Base-by-base conservation (phyloP, 2,329 filamentous ascomycete genomes). In the Diaporthe nobilis region DNA sequence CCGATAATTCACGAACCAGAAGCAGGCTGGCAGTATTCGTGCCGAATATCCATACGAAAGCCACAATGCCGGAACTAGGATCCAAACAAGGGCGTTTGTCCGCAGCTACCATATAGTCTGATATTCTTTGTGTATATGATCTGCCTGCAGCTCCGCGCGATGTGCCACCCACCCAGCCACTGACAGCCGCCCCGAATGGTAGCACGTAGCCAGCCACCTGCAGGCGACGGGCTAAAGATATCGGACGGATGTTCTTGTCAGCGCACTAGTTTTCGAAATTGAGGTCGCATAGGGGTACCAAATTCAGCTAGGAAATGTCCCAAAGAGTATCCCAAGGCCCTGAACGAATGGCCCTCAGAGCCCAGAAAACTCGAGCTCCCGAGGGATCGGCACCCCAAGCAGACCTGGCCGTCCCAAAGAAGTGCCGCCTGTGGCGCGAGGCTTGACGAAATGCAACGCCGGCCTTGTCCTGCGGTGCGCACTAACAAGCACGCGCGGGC, bases 391-490 rank as follows among this genome's bases (percentile, higher is more conserved):
- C 65, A 25, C 47, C 47, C 13, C 4, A 55, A 12, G 31, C 13
- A 4, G 28, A 20, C 28, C 28, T 4, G 15, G 20, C 42, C 22
- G n/a, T 20, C 25, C 60, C 61, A 65, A 39, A 37, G 6, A 39
- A 28, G 31, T 53, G 47, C 9, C 49, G 65, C 65, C 65, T 55
- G 65, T 55, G 65, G 65, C 65, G 65, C 34, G 49, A 55, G 65
- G 65, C 65, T 55, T 51, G 65, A 39, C 37, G n/a, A 70, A 55
- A 55, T 70, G 49, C 49, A 70, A 70, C 65, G 34, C 65, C 65
- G 49, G 49, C n/a, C 15, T 70, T 42, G 8, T 34, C 22, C 49
- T 70, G 34, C n/a, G 31, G 22, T 39, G 65, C 44, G 12, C 47
- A 53, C 34, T 51, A 67, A 37, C 55, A 57, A 37, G 15, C 12